Evolutionary conservation across 768 basidiomycete species (phyloP).

Genomic region (Chiua virens): DNA sequence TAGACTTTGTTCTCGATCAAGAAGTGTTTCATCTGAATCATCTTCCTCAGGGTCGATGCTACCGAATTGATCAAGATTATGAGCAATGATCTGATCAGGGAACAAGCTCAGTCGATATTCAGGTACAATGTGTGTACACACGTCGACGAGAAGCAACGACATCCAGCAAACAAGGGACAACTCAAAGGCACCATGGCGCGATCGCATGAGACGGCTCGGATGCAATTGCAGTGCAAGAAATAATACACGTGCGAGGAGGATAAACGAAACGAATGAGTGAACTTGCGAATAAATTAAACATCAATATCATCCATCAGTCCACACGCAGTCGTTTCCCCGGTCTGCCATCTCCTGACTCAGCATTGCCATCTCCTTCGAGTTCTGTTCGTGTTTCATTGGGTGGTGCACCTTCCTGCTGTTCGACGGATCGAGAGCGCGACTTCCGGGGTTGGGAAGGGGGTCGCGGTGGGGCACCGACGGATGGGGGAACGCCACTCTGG

Average conservation of each 20-base stretch:
- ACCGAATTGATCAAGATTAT: too few relatives aligned
- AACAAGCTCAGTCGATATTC: too few relatives aligned
- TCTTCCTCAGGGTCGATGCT: too few relatives aligned
- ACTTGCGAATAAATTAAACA: constrained; percentile 19
- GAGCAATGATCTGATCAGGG: too few relatives aligned
- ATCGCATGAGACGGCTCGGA: too few relatives aligned
- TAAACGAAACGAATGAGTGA: constrained; percentile 9
- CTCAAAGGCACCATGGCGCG: too few relatives aligned
- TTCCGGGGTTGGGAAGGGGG: constrained; percentile 18
- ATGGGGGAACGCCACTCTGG: constrained; percentile 7
- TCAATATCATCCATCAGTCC: constrained; percentile 20
- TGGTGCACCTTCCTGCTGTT: constrained; percentile 22
- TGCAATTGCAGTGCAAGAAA: too few relatives aligned
- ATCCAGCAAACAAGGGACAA: too few relatives aligned
- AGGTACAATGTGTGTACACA: too few relatives aligned
- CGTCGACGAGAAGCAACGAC: too few relatives aligned
- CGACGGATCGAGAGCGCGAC: constrained; percentile 29
- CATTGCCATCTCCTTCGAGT: constrained; percentile 9
- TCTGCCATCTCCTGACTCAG: constrained; percentile 23
- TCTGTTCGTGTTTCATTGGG: constrained; percentile 22
- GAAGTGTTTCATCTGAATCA: too few relatives aligned
- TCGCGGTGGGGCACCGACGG: constrained; percentile 8
- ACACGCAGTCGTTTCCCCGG: constrained; percentile 32
- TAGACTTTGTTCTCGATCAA: too few relatives aligned
- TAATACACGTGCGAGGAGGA: constrained; percentile 12